Base-by-base conservation (phyloP, 2,329 filamentous ascomycete genomes). In the Claviceps pazoutovae region DNA sequence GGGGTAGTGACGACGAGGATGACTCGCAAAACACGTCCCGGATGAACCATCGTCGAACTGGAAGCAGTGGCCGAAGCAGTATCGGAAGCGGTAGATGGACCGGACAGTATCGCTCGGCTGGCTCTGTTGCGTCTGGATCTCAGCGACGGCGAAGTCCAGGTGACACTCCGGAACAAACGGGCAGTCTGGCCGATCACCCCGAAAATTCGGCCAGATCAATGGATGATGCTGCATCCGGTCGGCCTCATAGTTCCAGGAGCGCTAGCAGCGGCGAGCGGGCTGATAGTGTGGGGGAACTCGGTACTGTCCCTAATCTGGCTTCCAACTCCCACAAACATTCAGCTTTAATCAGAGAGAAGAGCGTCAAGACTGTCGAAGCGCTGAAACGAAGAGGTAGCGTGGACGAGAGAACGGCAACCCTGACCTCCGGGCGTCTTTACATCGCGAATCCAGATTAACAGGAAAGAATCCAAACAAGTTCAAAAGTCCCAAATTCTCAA, bases 1-100 rank as follows among this genome's bases (percentile, higher is more conserved):
- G 87, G 58, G 89, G 84, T 57, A 88, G 90, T 60, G 88, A 83
- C 63, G 86, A 88, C 50, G 84, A 88, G 45, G 86, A 88, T 48
- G 82, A 84, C 43, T 64, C 67, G 16, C 66, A 69, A 37, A 63
- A 67, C 49, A 63, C 65, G 59, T 67, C 71, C 58, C 74, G 72
- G 54, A 60, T 75, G 68, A 74, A 82, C 57, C 85, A 90, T 67
- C 80, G 80, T 56, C 74, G 86, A 56, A 85, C 80, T 21, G 83
- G 84, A 46, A 89, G 84, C 65, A 89, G 84, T 60, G 85, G 85
- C 19, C 76, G 85, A 56, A 88, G 83, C 65, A 89, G 80, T 63
- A 79, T 72, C 38, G 71, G 72, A 19, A 79, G 76, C 55, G 74
- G 73, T 48, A 73, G 74, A 36, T 71, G 74, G 45, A 69, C 64